Percentiles rank a stretch among this genome's conserved stretches.
Conservation (phyloP, 495 filamentous ascomycete genomes). For the Cercophora newfieldiana region DNA sequence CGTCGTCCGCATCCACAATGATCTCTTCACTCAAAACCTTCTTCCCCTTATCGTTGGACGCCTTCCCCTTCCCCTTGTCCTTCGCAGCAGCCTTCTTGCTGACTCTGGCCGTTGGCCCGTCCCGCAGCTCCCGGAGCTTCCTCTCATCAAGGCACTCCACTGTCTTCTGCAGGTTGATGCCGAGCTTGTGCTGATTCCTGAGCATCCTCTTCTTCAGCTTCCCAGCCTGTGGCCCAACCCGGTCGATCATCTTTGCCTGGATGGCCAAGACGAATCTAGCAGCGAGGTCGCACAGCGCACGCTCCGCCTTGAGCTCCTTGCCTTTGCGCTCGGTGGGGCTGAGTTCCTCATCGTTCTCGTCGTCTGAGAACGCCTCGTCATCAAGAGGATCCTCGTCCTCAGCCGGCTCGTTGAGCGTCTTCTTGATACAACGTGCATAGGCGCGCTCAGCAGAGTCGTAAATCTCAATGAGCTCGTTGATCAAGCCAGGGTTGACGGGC, state of each 20-base stretch:
- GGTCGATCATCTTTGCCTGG: conserved; percentile 70
- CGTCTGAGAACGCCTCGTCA: conserved; percentile 58
- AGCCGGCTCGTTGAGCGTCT: conserved; percentile 62
- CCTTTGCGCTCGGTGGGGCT: conserved; percentile 55
- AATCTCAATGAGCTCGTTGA: conserved; percentile 67
- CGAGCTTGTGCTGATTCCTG: conserved; percentile 66
- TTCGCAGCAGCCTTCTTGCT: conserved; percentile 36
- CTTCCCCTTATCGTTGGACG: conserved; percentile 23
- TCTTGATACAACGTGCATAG: conserved; percentile 67
- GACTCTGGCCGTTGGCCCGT: conserved; percentile 33
- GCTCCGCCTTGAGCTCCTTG: conserved; percentile 70
- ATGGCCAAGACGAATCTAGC: conserved; percentile 80
- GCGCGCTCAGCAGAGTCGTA: conserved; percentile 72
- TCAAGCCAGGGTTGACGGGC: conserved; percentile 57
- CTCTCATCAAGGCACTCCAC: conserved; percentile 69
- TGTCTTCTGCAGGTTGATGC: conserved; percentile 74
- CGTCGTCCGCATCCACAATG: conserved; percentile 54
- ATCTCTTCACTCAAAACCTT: conserved; percentile 47
- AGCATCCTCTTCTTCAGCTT: conserved; percentile 63
- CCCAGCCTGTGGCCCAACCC: conserved; percentile 55
- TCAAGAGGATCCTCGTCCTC: conserved; percentile 67
- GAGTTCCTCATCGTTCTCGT: conserved; percentile 59
- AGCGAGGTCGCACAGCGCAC: conserved; percentile 79
- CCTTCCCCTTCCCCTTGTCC: conserved; percentile 8
- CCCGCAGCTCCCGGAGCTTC: conserved; percentile 38